Base-by-base conservation (phyloP, 345 rosid species). In the Eucalyptus erythrocorys region DNA sequence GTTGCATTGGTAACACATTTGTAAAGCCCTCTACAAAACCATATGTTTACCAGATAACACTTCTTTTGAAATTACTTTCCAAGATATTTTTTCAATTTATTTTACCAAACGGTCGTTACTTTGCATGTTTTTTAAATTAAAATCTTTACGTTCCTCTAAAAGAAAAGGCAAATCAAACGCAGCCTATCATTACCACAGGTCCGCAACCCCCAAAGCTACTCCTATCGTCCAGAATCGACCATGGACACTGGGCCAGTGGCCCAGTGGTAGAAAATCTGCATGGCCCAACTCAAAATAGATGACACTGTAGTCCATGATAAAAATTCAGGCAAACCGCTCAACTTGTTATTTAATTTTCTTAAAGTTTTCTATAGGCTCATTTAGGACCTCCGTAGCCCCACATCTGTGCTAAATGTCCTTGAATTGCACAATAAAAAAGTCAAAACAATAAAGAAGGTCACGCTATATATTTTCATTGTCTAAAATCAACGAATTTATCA, bases 31-130 rank as follows among this genome's bases (percentile, higher is more conserved):
- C 26, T 53, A 53, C 11, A 53, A 53, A 53, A 53, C 0, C 5
- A 8, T 53, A 22, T 8, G 12, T 53, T 53, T 53, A 53, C 15
- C 0, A 1, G 26, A 57, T 27, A 57, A 57, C n/a, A 10, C 26
- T 57, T 57, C 12, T 22, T 0, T 9, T 21, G 0, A 55, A 8
- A 55, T 22, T 21, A 55, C 0, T 55, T 21, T 21, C 0, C 6
- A 55, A 9, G 0, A 55, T 55, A 55, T 22, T 4, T 55, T 55
- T 55, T 55, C 1, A 55, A 22, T 22, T 55, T 55, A 55, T 22
- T 55, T 55, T 55, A 53, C 27, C 3, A 53, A 53, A 22, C 0
- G 0, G 0, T 53, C 3, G 0, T 26, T 57, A 11, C 5, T 53
- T 53, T 8, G 3, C 11, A 0, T 22, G 27, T 0, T 21, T 53